Evolutionary conservation across 2,329 filamentous ascomycete genomes (phyloP).

Genomic region (Sordariomycetes sp.): DNA sequence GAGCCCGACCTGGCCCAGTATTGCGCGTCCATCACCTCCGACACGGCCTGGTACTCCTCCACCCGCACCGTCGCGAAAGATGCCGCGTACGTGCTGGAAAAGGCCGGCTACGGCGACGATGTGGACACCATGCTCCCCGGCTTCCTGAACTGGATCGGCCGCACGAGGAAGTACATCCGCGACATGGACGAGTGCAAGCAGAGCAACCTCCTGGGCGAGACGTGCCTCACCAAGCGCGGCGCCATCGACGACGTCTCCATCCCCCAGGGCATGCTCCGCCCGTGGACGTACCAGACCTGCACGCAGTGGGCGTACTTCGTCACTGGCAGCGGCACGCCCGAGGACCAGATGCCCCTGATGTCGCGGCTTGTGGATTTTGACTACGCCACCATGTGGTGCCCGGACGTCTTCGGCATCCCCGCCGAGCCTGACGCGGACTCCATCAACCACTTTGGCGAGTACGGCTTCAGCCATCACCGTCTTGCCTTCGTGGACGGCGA

Average conservation of each 20-base stretch:
- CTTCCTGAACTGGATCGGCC: slow-evolving; percentile 4
- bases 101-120: slow-evolving; percentile 1
- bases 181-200: background rate
- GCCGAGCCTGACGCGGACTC: slow-evolving; percentile 49
- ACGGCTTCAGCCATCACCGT: slow-evolving; percentile 62
- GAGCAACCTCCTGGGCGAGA: background rate
- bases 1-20: slow-evolving; percentile 14
- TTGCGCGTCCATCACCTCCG: slow-evolving; percentile 4
- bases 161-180: background rate
- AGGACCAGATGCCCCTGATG: slow-evolving; percentile 55
- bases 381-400: slow-evolving; percentile 54
- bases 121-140: background rate
- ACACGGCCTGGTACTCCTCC: background rate
- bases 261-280: slow-evolving; percentile 9
- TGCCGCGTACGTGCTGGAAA: background rate
- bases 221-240: slow-evolving; percentile 16
- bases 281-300: slow-evolving; percentile 7
- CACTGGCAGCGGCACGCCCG: slow-evolving; percentile 61
- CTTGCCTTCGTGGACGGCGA: slow-evolving; percentile 70
- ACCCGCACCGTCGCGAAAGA: background rate
- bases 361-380: slow-evolving; percentile 60
- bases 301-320: slow-evolving; percentile 63
- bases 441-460: slow-evolving; percentile 72
- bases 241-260: slow-evolving; percentile 7
- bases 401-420: slow-evolving; percentile 60